phyloP scores from a whole-genome alignment of 73 alveolate genomes.

The Symbiodinium natans region DNA sequence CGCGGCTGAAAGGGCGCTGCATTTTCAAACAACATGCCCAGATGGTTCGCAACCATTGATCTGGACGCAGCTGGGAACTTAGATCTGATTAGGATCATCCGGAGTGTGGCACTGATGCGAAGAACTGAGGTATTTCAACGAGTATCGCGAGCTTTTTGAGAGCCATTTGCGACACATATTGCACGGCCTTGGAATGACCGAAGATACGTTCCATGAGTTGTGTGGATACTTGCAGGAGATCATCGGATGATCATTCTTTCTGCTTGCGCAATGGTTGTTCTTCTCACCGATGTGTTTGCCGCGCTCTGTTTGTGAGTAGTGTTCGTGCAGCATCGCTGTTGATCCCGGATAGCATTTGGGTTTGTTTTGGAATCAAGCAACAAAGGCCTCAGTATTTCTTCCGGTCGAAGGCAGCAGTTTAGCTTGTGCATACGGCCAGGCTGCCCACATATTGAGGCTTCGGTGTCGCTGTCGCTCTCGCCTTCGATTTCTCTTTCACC shows the following conservation, averaged over 20 bases:
- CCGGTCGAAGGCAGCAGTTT: no score
- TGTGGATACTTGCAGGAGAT: constrained; percentile 65
- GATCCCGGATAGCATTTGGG: no score
- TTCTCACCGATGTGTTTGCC: neutral
- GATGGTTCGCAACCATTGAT: constrained; percentile 80
- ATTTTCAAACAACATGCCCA: constrained; percentile 50
- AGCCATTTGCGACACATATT: constrained; percentile 27
- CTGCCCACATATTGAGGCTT: neutral
- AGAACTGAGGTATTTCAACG: constrained; percentile 36
- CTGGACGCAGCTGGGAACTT: constrained; percentile 35
- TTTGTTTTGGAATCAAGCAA: no score
- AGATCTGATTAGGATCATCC: neutral
- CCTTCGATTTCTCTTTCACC: no score
- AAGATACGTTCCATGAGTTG: constrained; percentile 67
- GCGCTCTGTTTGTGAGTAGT: no score
- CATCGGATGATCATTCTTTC: neutral
- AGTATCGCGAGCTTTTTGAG: constrained; percentile 62
- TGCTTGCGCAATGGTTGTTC: neutral
- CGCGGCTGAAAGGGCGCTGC: constrained; percentile 50
- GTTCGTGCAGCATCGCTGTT: no score
- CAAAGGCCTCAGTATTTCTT: no score
- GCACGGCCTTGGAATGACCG: constrained; percentile 49
- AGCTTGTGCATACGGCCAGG: neutral
- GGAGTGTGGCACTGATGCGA: neutral
- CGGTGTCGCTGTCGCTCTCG: no score